Percentiles rank a stretch among this genome's conserved stretches.
Evolutionary conservation across 148 eudicot genomes (phyloP).

Genomic region (Silene uniflora): DNA sequence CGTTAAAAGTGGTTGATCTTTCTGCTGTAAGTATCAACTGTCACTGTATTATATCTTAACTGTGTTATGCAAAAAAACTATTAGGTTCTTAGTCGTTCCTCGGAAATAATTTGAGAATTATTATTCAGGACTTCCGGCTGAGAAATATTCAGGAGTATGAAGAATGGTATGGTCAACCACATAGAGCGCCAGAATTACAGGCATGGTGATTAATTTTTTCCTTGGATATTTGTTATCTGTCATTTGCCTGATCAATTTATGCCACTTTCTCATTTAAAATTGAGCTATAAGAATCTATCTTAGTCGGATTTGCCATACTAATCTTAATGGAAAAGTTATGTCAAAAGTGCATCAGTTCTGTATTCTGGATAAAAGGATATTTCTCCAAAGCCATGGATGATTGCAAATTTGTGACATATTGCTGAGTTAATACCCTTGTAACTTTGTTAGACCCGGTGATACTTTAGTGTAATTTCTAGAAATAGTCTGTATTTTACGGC

Average conservation of each 20-base stretch:
- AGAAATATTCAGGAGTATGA: constrained; percentile 67
- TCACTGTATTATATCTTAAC: not conserved
- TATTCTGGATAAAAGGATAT: not conserved
- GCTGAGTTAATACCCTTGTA: not conserved
- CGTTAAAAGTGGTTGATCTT: constrained; percentile 84
- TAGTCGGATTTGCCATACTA: not conserved
- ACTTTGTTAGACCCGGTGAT: not conserved
- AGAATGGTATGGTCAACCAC: constrained; percentile 98
- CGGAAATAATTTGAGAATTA: constrained; percentile 15
- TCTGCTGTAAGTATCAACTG: constrained; percentile 64
- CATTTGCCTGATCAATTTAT: not conserved
- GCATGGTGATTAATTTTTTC: constrained; percentile 26
- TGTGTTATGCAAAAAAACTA: not conserved
- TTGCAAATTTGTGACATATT: not conserved
- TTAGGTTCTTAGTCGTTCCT: not conserved
- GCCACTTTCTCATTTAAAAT: not conserved
- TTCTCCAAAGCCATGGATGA: not conserved
- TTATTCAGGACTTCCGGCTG: constrained; percentile 77
- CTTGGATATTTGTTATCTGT: not conserved
- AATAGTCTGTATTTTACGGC: not conserved
- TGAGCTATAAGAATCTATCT: not conserved
- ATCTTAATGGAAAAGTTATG: not conserved
- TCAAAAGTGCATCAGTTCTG: not conserved
- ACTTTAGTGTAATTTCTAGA: not conserved
- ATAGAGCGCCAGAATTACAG: constrained; percentile 80